These are phyloP conservation scores for Heterobasidion irregulare DNA, from an alignment of 1,284 basidiomycete genomes.

Conservation along the genomic window DNA sequence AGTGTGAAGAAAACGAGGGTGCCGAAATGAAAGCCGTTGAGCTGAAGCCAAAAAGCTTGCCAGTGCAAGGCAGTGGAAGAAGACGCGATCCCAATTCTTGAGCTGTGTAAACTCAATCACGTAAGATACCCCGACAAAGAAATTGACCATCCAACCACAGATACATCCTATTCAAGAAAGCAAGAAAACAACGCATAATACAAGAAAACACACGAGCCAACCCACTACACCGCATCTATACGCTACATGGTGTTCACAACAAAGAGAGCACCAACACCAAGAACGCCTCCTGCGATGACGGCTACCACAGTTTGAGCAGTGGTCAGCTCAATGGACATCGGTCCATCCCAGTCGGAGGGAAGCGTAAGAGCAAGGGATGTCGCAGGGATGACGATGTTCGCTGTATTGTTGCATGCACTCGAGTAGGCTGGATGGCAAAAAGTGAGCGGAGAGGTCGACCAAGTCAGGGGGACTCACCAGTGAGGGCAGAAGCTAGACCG, in stretches of 20 bases:
- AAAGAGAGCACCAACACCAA: conserved; percentile 36
- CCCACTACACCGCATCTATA: too few relatives aligned
- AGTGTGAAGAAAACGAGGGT: too few relatives aligned
- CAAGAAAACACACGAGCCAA: neutral
- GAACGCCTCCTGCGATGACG: conserved; percentile 34
- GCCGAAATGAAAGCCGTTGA: too few relatives aligned
- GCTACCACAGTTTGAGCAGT: conserved; percentile 32
- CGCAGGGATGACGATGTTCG: conserved; percentile 27
- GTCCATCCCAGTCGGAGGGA: conserved; percentile 52
- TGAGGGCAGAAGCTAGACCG: conserved; percentile 46
- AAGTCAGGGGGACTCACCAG: conserved; percentile 28
- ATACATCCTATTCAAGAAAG: neutral
- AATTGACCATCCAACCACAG: too few relatives aligned
- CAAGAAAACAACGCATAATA: neutral
- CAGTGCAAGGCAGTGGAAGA: too few relatives aligned
- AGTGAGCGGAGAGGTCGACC: neutral
- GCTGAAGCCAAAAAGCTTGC: too few relatives aligned
- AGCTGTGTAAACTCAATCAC: too few relatives aligned
- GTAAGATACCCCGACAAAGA: too few relatives aligned
- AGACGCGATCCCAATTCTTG: too few relatives aligned
- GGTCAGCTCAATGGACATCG: conserved; percentile 36
- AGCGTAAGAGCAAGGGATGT: conserved; percentile 32
- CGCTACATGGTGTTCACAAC: conserved; percentile 24
- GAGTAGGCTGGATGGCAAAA: conserved; percentile 32
- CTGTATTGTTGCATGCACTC: conserved; percentile 28